Conservation (phyloP, 176 grass and related monocot species). For the Avena insularis region DNA sequence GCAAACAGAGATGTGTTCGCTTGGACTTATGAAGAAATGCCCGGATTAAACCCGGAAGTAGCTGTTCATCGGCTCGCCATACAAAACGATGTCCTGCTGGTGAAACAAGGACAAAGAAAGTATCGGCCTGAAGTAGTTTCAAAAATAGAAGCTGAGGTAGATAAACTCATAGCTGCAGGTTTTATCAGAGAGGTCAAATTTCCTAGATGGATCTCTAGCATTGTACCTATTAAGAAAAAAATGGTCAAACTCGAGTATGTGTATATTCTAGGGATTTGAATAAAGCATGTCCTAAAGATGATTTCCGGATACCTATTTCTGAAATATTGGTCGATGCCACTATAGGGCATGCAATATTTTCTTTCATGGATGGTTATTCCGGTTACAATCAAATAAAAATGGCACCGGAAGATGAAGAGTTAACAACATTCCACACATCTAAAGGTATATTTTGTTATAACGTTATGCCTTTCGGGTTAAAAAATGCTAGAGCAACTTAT, state of each 20-base stretch:
- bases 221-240: background rate
- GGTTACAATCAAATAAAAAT: no score
- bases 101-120: background rate
- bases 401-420: background rate
- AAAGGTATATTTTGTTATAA: no score
- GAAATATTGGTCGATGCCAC: background rate
- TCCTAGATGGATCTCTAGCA: background rate
- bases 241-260: background rate
- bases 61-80: background rate
- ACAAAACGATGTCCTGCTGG: no score
- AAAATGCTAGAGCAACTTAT: background rate
- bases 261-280: background rate
- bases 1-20: background rate
- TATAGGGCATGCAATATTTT: no score
- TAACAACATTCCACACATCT: background rate
- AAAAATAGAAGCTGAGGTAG: background rate
- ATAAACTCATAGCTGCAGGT: no score
- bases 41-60: background rate
- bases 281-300: background rate
- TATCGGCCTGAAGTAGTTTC: background rate
- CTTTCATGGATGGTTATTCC: no score
- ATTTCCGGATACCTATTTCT: background rate
- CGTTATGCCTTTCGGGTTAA: no score
- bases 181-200: no score
- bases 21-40: constrained; percentile 28